phyloP scores from a whole-genome alignment of 257 asterid species.

The Mitragyna speciosa region DNA sequence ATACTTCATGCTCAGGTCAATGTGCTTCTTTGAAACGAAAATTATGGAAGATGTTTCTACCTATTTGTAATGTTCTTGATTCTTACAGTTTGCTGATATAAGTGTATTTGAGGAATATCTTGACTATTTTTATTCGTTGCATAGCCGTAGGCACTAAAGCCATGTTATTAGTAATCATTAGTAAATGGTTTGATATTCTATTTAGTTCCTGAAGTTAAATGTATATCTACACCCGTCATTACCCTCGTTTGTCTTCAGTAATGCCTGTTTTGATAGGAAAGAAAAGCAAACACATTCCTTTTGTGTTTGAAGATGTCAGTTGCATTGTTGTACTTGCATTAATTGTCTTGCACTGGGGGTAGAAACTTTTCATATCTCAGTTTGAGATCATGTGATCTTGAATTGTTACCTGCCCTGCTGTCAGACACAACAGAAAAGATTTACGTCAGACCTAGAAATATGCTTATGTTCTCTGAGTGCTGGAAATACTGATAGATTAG shows the following conservation, averaged over 20 bases:
- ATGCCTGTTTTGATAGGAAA: not conserved
- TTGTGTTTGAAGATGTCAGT: not conserved
- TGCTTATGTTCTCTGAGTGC: conserved; percentile 7
- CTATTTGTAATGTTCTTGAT: not conserved
- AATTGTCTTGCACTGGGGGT: not conserved
- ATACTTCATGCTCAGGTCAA: conserved; percentile 93
- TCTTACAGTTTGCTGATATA: not conserved
- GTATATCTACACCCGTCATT: not conserved
- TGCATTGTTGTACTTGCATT: not conserved
- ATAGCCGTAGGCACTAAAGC: not conserved
- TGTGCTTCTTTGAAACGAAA: conserved; percentile 11
- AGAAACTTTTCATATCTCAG: too few species aligned
- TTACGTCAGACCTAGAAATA: not conserved
- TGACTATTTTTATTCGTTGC: not conserved
- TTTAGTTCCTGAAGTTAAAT: not conserved
- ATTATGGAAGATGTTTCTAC: not conserved
- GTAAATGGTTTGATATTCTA: not conserved
- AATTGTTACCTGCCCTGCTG: not conserved
- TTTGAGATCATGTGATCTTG: not conserved
- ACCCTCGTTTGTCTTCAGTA: not conserved
- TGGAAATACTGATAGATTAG: conserved; percentile 19
- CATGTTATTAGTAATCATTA: not conserved
- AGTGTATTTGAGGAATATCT: not conserved
- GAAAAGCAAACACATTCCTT: not conserved
- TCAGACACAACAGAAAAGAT: not conserved